Evolutionary conservation across 805 yeast species (phyloP).

Genomic region (Metschnikowia chrysomelidarum): DNA sequence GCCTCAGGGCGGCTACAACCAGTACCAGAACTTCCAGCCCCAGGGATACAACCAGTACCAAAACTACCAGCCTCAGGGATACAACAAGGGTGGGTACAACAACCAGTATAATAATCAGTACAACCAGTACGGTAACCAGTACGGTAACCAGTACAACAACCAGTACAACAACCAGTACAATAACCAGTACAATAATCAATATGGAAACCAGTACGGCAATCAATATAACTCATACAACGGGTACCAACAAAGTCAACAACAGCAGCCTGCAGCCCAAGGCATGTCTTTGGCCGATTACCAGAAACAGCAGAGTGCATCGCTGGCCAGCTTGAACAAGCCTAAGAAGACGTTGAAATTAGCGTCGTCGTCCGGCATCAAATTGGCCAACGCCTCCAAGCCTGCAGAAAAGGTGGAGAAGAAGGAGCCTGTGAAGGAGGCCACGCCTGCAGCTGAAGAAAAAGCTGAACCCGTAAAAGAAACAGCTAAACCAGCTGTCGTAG

Average conservation of each 20-base stretch:
- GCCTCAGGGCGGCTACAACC: slow-evolving; percentile 36
- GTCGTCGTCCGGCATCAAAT: slow-evolving; percentile 61
- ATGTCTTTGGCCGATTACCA: slow-evolving; percentile 84
- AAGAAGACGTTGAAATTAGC: slow-evolving; percentile 70
- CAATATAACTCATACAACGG: slow-evolving; percentile 16
- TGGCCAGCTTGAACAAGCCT: slow-evolving; percentile 48
- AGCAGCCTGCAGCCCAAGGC: slow-evolving; percentile 29
- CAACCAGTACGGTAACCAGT: slow-evolving; percentile 22
- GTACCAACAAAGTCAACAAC: slow-evolving; percentile 19
- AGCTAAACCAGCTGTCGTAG: slow-evolving; percentile 17
- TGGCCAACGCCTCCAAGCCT: slow-evolving; percentile 35
- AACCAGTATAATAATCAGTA: slow-evolving; percentile 25
- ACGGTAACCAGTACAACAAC: slow-evolving; percentile 17
- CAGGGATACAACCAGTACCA: slow-evolving; percentile 13
- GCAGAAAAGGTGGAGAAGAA: slow-evolving; percentile 34
- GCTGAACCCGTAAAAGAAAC: slow-evolving; percentile 24
- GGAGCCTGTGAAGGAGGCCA: slow-evolving; percentile 38
- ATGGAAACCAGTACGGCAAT: slow-evolving; percentile 24
- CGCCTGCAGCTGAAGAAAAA: slow-evolving; percentile 24
- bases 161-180: slow-evolving; percentile 23
- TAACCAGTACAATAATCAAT: slow-evolving; percentile 23
- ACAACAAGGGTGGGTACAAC: slow-evolving; percentile 14
- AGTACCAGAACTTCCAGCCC: slow-evolving; percentile 12
- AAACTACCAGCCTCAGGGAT: slow-evolving; percentile 11
- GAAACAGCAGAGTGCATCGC: slow-evolving; percentile 54